Evolutionary conservation across 2,329 filamentous ascomycete species (phyloP).

Genomic region (Beauveria sp.): DNA sequence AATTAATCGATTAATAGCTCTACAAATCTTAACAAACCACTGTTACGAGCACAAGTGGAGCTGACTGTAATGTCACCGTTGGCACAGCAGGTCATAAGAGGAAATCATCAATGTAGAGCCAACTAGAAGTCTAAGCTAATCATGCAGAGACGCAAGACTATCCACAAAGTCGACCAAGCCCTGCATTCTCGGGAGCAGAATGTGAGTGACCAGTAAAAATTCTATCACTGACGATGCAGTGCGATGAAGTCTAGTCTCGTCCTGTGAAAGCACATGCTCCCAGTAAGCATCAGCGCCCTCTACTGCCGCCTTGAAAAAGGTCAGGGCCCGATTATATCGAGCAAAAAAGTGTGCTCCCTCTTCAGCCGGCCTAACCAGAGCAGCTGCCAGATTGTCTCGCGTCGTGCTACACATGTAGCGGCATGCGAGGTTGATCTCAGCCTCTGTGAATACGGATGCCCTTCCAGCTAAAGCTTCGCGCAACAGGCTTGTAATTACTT

Average conservation of each 20-base stretch:
- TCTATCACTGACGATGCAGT: neutral
- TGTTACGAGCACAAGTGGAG: neutral
- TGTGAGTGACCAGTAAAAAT: neutral
- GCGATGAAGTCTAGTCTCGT: neutral
- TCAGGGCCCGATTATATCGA: neutral
- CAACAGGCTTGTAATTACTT: neutral
- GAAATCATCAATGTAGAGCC: neutral
- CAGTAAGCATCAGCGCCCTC: neutral
- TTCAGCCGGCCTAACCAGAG: neutral
- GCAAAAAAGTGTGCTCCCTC: neutral
- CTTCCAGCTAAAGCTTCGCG: neutral
- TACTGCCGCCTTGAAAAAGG: neutral
- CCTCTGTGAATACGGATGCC: neutral
- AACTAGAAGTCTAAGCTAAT: neutral
- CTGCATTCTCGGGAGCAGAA: neutral
- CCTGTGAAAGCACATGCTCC: neutral
- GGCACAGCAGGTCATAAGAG: neutral
- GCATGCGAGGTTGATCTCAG: neutral
- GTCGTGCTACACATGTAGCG: neutral
- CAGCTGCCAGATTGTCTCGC: neutral
- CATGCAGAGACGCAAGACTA: neutral
- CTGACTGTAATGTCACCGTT: neutral
- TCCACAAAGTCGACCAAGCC: neutral
- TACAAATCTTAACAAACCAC: neutral
- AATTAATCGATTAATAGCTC: neutral